Percentiles rank a stretch among this genome's conserved stretches.
phyloP scores from a whole-genome alignment of 2,329 filamentous ascomycete species.

The Thelonectria rubi region DNA sequence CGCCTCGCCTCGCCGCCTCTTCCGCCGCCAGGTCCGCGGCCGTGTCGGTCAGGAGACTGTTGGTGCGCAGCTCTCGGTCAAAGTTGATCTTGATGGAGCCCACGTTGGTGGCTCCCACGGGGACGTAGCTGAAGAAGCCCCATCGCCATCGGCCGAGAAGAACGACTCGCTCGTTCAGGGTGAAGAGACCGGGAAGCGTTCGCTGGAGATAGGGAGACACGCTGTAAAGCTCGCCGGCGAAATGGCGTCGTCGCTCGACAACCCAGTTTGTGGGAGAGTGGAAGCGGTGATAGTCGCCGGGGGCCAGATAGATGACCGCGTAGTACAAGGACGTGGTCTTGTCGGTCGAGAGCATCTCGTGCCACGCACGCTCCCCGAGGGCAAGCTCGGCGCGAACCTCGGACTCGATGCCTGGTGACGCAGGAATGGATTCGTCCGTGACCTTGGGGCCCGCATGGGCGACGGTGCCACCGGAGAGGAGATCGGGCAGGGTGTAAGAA shows the following conservation, averaged over 20 bases:
- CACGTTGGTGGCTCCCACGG: constrained; percentile 96
- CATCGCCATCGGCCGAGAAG: constrained; percentile 93
- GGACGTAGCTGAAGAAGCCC: constrained; percentile 96
- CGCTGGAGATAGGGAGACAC: constrained; percentile 95
- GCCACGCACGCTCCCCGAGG: constrained; percentile 75
- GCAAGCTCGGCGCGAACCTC: constrained; percentile 88
- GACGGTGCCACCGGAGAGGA: constrained; percentile 77
- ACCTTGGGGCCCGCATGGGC: constrained; percentile 57
- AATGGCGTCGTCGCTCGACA: constrained; percentile 92
- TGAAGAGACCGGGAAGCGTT: constrained; percentile 92
- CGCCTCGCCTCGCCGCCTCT: constrained; percentile 76
- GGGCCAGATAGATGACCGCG: constrained; percentile 92
- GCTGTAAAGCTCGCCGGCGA: constrained; percentile 93
- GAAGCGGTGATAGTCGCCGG: constrained; percentile 98
- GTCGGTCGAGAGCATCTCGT: constrained; percentile 68
- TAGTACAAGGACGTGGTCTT: constrained; percentile 85
- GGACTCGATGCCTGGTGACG: constrained; percentile 75
- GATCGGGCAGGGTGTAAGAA: constrained; percentile 87
- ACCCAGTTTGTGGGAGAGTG: constrained; percentile 97
- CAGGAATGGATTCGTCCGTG: constrained; percentile 76
- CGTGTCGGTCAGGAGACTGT: constrained; percentile 91
- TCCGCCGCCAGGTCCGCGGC: constrained; percentile 87
- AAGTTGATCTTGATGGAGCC: constrained; percentile 98
- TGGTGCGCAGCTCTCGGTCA: constrained; percentile 91
- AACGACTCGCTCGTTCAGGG: constrained; percentile 94